A percentile compares a stretch with the other conserved stretches of the same genome.
Conservation (phyloP, 2,329 filamentous ascomycete species). For the Beauveria rudraprayagi region DNA sequence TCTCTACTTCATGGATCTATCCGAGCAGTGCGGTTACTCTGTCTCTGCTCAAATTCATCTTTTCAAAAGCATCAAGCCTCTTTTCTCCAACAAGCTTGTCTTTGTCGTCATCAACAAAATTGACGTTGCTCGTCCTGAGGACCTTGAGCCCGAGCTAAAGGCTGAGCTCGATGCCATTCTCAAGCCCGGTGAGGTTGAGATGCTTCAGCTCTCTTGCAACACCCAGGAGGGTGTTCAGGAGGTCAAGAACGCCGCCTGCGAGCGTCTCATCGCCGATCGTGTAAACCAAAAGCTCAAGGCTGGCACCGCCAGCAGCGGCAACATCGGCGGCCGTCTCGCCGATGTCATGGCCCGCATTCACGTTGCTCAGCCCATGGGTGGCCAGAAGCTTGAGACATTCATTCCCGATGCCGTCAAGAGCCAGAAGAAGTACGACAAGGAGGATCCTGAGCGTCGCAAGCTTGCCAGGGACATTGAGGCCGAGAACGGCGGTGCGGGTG, state of each 20-base stretch:
- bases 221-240: conserved; percentile 90
- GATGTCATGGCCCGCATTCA: conserved; percentile 93
- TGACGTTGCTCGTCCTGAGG: conserved; percentile 79
- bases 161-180: conserved; percentile 70
- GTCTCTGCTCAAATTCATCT: conserved; percentile 88
- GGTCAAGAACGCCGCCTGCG: conserved; percentile 91
- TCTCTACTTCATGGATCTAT: conserved; percentile 96
- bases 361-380: conserved; percentile 87
- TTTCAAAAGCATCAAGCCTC: conserved; percentile 91
- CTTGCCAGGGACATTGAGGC: conserved; percentile 83
- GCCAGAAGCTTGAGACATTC: conserved; percentile 68
- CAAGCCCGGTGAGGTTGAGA: conserved; percentile 82
- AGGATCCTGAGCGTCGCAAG: conserved; percentile 72
- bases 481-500: conserved; percentile 88
- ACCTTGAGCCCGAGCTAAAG: conserved; percentile 72
- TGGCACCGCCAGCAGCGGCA: conserved; percentile 68
- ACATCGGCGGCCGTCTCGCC: conserved; percentile 71
- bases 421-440: conserved; percentile 82
- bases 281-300: conserved; percentile 96
- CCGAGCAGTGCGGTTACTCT: conserved; percentile 92
- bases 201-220: conserved; percentile 89
- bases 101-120: conserved; percentile 99
- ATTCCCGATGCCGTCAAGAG: conserved; percentile 79
- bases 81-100: conserved; percentile 95
- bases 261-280: conserved; percentile 83